Evolutionary conservation across 2,329 filamentous ascomycete species (phyloP).

Genomic region (Hypoxylon sp.): DNA sequence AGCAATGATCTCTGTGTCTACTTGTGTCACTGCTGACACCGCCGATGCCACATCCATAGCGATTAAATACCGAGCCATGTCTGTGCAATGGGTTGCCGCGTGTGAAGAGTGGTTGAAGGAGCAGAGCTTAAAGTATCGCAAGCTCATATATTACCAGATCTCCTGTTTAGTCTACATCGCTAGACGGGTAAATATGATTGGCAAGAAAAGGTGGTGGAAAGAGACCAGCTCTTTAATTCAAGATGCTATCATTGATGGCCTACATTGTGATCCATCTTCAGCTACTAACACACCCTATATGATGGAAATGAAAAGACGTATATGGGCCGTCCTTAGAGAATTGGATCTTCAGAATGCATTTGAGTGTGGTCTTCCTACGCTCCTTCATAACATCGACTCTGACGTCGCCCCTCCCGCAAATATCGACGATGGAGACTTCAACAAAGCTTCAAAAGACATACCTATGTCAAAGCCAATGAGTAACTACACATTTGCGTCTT

Average conservation of each 20-base stretch:
- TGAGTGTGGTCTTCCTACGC: slow-evolving; percentile 47
- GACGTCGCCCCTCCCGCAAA: slow-evolving; percentile 45
- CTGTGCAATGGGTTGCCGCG: slow-evolving; percentile 45
- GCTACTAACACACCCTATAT: slow-evolving; percentile 34
- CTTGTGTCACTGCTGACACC: slow-evolving; percentile 25
- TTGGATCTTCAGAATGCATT: slow-evolving; percentile 50
- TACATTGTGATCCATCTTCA: slow-evolving; percentile 44
- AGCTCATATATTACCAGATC: slow-evolving; percentile 48
- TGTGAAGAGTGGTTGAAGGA: slow-evolving; percentile 48
- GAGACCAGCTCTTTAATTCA: slow-evolving; percentile 49
- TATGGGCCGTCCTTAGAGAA: slow-evolving; percentile 49
- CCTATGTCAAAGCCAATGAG: slow-evolving; percentile 33
- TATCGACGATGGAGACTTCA: slow-evolving; percentile 48
- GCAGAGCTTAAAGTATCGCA: slow-evolving; percentile 44
- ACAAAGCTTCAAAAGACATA: slow-evolving; percentile 37
- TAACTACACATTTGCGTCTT: slow-evolving; percentile 46
- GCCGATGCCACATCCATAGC: slow-evolving; percentile 24
- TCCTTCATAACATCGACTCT: slow-evolving; percentile 46
- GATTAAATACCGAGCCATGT: slow-evolving; percentile 30
- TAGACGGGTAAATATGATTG: slow-evolving; percentile 47
- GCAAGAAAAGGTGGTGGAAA: slow-evolving; percentile 51
- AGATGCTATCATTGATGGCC: slow-evolving; percentile 47
- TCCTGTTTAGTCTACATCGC: slow-evolving; percentile 50
- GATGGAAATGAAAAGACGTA: slow-evolving; percentile 49
- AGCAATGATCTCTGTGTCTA: slow-evolving; percentile 48